Evolutionary conservation across 78 protist species (phyloP), one percentile per base, ranked within the genome.

Genomic region (Cyanophora paradoxa): DNA sequence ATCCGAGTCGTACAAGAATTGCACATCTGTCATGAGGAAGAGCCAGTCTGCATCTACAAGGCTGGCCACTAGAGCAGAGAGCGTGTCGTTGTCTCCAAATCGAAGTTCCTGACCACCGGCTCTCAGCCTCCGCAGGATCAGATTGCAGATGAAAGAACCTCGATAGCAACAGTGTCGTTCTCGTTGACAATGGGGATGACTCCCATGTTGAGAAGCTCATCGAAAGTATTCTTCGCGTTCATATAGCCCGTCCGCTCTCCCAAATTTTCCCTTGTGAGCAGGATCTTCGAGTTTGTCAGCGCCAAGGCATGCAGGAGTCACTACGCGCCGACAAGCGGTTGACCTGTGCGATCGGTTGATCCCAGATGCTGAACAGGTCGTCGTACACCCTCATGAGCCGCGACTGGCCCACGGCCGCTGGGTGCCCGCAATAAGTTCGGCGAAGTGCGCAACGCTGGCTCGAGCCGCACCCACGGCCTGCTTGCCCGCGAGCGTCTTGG

Each of bases 41-140:
- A 81, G 59, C 61, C 63, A 68, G 54, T 59, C 39, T 8, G 86
- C 86, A 10, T 75, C 78, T 0, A 81, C 71, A 56, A 81, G 36
- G 11, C 52, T 58, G 26, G 86, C 77, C 10, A 74, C 86, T n/a
- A 81, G 70, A 20, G 86, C 86, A 0, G 86, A 74, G 57, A 81
- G 72, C 41, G 77, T 67, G 34, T 81, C 86, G 68, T 81, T 81
- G 70, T 81, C 86, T n/a, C 86, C 79, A 58, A 81, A 81, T 3
- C 62, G 69, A 5, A 81, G 58, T 37, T 76, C 79, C 11, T n/a
- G n/a, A n/a, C n/a, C n/a, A n/a, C n/a, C n/a, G n/a, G n/a, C n/a
- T n/a, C n/a, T n/a, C 37, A 40, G 36, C 6, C 19, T 6, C 28
- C 6, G 24, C 28, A 56, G 4, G 30, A 56, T 6, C 28, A 5